Conservation (phyloP, 1,139 yeast genomes). For the Sugiyamaella xylanicola region DNA sequence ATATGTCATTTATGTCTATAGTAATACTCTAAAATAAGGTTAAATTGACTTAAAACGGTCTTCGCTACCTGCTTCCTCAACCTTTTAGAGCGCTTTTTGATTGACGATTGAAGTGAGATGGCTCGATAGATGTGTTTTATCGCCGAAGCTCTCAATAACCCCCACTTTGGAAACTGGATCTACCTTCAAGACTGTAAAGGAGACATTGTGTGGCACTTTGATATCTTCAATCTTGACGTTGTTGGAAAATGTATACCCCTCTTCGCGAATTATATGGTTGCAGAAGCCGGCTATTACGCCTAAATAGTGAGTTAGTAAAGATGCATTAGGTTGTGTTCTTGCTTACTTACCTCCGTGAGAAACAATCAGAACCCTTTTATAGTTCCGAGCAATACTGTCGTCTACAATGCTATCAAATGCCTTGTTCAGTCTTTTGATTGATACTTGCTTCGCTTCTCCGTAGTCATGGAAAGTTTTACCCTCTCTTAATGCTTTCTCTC, state of each 20-base stretch:
- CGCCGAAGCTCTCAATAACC: constrained; percentile 32
- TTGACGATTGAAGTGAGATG: constrained; percentile 22
- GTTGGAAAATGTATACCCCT: constrained; percentile 44
- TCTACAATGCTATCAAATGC: constrained; percentile 53
- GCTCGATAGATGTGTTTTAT: constrained; percentile 30
- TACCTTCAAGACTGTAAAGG: constrained; percentile 62
- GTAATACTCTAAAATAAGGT: not conserved
- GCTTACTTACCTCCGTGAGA: constrained; percentile 71
- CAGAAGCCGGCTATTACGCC: constrained; percentile 61
- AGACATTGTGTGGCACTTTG: constrained; percentile 71
- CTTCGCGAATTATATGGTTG: constrained; percentile 48
- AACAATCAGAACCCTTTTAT: constrained; percentile 60
- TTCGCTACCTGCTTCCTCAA: too few species aligned
- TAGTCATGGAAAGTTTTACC: constrained; percentile 52
- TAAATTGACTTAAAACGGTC: too few species aligned
- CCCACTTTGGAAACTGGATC: constrained; percentile 26
- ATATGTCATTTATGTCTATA: not conserved
- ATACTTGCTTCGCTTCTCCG: constrained; percentile 56
- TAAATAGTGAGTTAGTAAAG: not conserved
- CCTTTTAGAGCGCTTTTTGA: constrained; percentile 25
- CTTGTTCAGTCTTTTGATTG: constrained; percentile 53
- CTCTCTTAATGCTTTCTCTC: constrained; percentile 52
- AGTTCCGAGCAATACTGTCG: constrained; percentile 42
- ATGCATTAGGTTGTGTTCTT: not conserved
- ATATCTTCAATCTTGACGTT: constrained; percentile 49